Percentiles rank a stretch among this genome's conserved stretches.
Conservation (phyloP, 176 grass and related monocot species). For the Pontederia paniculata region DNA sequence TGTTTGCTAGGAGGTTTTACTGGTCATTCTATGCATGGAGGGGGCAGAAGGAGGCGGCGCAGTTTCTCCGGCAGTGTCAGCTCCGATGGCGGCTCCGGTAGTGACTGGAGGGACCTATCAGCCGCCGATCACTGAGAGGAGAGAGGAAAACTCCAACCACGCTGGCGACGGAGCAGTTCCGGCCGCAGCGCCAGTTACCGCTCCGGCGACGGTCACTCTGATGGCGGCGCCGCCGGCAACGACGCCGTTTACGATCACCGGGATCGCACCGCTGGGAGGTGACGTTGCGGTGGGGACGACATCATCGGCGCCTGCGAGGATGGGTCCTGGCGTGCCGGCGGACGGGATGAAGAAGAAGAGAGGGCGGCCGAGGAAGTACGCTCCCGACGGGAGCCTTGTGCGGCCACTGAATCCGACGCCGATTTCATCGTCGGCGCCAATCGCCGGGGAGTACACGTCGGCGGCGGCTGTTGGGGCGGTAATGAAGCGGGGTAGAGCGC, state of each 20-base stretch:
- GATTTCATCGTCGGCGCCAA: slow-evolving; percentile 70
- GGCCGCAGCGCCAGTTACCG: neutral
- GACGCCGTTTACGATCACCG: neutral
- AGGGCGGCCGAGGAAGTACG: slow-evolving; percentile 90
- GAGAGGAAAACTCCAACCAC: slow-evolving; percentile 22
- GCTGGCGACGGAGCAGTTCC: slow-evolving; percentile 17
- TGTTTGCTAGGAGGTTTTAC: neutral
- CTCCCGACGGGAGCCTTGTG: slow-evolving; percentile 75
- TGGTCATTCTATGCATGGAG: slow-evolving; percentile 44
- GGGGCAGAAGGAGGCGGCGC: slow-evolving; percentile 24
- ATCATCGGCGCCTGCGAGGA: neutral
- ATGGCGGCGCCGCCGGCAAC: neutral
- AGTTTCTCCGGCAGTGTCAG: neutral
- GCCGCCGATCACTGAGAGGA: neutral
- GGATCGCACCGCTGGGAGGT: neutral
- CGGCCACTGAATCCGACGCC: slow-evolving; percentile 77
- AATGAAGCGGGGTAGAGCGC: slow-evolving; percentile 82
- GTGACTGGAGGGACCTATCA: neutral
- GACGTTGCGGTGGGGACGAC: neutral
- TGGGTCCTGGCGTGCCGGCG: slow-evolving; percentile 6
- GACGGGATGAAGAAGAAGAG: slow-evolving; percentile 59
- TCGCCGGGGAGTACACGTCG: slow-evolving; percentile 62
- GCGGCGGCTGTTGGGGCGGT: slow-evolving; percentile 70
- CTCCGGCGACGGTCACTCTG: neutral
- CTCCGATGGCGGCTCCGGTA: neutral